Conservation (phyloP, 805 yeast genomes). For the Candida montana region DNA sequence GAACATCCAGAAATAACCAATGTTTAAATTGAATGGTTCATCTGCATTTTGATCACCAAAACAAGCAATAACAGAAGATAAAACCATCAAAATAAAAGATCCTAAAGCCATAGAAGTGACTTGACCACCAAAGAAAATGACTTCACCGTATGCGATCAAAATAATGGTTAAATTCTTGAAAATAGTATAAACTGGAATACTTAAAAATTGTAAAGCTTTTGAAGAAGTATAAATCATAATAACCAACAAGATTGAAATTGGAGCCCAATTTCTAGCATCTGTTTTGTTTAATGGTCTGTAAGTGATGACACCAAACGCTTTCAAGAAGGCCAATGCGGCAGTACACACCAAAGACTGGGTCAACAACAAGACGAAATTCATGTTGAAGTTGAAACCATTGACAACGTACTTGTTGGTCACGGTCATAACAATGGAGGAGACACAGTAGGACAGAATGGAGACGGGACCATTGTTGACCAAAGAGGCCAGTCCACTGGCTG, state of each 20-base stretch:
- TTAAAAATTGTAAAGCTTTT: constrained; percentile 85
- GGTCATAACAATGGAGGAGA: constrained; percentile 94
- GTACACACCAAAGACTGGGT: constrained; percentile 86
- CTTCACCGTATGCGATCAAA: constrained; percentile 97
- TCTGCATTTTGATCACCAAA: constrained; percentile 61
- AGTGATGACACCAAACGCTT: constrained; percentile 68
- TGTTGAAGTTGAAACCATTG: constrained; percentile 59
- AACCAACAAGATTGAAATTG: constrained; percentile 84
- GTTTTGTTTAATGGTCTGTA: constrained; percentile 80
- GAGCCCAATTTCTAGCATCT: constrained; percentile 95
- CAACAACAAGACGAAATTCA: constrained; percentile 86
- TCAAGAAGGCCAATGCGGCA: constrained; percentile 64
- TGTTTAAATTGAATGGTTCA: constrained; percentile 37
- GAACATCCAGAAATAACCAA: constrained; percentile 97
- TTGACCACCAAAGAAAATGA: constrained; percentile 90
- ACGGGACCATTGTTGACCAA: constrained; percentile 46
- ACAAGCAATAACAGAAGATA: constrained; percentile 94
- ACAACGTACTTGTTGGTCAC: constrained; percentile 95
- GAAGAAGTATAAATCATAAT: constrained; percentile 95
- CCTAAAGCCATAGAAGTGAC: constrained; percentile 88
- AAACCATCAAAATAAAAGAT: constrained; percentile 86
- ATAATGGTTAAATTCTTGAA: constrained; percentile 97
- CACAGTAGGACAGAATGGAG: constrained; percentile 81
- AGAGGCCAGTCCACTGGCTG: constrained; percentile 23
- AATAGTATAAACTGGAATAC: constrained; percentile 95